phyloP scores from a whole-genome alignment of 495 filamentous ascomycete genomes.

The Podospora fimiseda region DNA sequence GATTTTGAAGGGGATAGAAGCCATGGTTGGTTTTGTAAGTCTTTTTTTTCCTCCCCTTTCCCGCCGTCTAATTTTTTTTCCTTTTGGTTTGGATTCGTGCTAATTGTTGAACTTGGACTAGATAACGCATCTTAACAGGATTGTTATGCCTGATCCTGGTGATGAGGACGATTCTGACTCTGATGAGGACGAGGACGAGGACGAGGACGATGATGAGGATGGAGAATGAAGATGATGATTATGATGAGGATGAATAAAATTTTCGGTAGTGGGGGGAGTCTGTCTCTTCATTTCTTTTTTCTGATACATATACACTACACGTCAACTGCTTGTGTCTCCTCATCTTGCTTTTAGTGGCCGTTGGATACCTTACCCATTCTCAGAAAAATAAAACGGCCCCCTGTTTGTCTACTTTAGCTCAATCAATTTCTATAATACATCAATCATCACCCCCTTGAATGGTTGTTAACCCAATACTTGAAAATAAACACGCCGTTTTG shows the following conservation, averaged over 20 bases:
- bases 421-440: too few species aligned
- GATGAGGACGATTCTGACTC: conserved; percentile 31
- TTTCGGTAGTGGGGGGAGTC: too few species aligned
- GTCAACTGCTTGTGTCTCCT: too few species aligned
- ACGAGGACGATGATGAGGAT: not conserved
- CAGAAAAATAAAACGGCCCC: too few species aligned
- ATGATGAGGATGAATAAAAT: not conserved
- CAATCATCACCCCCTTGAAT: too few species aligned
- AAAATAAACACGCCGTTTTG: too few species aligned
- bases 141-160: conserved; percentile 48
- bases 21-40: conserved; percentile 62
- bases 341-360: too few species aligned
- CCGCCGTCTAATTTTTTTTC: conserved; percentile 19
- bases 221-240: not conserved
- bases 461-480: too few species aligned
- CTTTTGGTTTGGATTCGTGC: not conserved
- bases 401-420: too few species aligned
- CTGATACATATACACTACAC: too few species aligned
- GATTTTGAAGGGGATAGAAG: conserved; percentile 33
- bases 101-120: conserved; percentile 16
- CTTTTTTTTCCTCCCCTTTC: conserved; percentile 1
- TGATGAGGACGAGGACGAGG: conserved; percentile 18
- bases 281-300: too few species aligned
- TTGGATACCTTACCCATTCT: too few species aligned
- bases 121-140: conserved; percentile 20